Evolutionary conservation across 1,284 basidiomycete species (phyloP), one percentile per base, ranked within the genome.

Genomic region (Ustilago nuda): DNA sequence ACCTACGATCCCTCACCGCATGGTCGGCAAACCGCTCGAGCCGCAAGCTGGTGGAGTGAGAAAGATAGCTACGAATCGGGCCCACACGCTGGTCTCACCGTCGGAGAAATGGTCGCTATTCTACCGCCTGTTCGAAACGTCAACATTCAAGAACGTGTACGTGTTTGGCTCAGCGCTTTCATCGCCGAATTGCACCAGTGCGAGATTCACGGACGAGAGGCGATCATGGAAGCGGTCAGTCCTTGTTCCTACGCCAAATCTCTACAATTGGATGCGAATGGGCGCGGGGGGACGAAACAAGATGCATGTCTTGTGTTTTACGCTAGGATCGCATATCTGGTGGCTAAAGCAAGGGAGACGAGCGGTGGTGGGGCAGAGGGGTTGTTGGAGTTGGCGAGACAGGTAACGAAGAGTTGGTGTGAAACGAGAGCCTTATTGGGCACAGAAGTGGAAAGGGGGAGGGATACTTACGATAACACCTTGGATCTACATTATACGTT

Each of bases 101-200:
- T 75, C 0, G 72, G 72, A 0, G 72, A 75, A n/a, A 70, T 75
- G 60, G 72, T 75, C 2, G 72, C 72, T 9, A 75, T 75, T 33
- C 54, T 75, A 7, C 72, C 72, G 15, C 72, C 72, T 0, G 61
- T 75, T 4, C 56, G 67, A 13, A 63, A 70, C 15, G 67, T 75
- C 30, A 57, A 55, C 8, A 66, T 70, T n/a, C 72, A 64, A 17
- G 72, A 75, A 35, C 51, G 72, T 0, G 67, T 66, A 9, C 45
- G 72, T 2, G 61, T 75, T 0, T 70, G 72, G 72, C 46, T 75
- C 3, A 61, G 51, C 11, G 72, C 72, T 8, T 75, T 66, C 19
- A 19, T 70, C 1, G 46, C 72, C 6, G 72, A 74, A 30, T 17
- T 65, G 36, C 72, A 74, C 27, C 72, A 69, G 53, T 69, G 72